phyloP scores from a whole-genome alignment of 2,329 filamentous ascomycete genomes.

The Xylariaceae sp. region DNA sequence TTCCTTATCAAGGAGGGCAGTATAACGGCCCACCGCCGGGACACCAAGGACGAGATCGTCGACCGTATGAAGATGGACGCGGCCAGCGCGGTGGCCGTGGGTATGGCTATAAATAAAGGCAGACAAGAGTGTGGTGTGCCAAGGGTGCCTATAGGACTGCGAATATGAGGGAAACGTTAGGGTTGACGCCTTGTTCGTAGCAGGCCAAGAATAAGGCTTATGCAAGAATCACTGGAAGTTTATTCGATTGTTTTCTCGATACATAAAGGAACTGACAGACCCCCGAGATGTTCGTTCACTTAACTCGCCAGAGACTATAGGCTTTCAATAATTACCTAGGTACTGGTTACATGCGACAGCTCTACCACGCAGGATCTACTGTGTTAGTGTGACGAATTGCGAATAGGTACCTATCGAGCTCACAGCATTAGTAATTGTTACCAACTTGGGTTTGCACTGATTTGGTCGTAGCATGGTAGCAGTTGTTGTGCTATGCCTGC shows the following conservation, averaged over 20 bases:
- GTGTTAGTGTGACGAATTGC: too few species aligned
- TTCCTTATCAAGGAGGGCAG: conserved; percentile 34
- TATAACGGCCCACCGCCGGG: conserved; percentile 35
- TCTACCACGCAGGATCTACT: too few species aligned
- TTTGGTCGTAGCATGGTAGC: too few species aligned
- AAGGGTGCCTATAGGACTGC: not conserved
- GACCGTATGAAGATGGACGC: conserved; percentile 36
- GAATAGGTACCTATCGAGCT: too few species aligned
- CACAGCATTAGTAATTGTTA: too few species aligned
- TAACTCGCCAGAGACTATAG: too few species aligned
- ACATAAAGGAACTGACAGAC: too few species aligned
- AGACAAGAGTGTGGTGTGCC: not conserved
- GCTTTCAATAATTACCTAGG: too few species aligned
- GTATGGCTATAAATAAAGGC: conserved; percentile 23
- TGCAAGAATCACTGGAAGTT: not conserved
- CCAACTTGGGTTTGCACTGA: too few species aligned
- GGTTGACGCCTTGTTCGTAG: not conserved
- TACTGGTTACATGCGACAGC: too few species aligned
- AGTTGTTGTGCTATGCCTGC: too few species aligned
- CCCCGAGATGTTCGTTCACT: too few species aligned
- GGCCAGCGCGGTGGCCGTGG: conserved; percentile 34
- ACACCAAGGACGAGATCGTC: conserved; percentile 34
- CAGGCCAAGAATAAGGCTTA: not conserved
- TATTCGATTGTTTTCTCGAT: conserved; percentile 5
- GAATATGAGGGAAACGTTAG: not conserved